Evolutionary conservation across 1,139 yeast species (phyloP).

Genomic region (Hemisphaericaspora xylofermentans): DNA sequence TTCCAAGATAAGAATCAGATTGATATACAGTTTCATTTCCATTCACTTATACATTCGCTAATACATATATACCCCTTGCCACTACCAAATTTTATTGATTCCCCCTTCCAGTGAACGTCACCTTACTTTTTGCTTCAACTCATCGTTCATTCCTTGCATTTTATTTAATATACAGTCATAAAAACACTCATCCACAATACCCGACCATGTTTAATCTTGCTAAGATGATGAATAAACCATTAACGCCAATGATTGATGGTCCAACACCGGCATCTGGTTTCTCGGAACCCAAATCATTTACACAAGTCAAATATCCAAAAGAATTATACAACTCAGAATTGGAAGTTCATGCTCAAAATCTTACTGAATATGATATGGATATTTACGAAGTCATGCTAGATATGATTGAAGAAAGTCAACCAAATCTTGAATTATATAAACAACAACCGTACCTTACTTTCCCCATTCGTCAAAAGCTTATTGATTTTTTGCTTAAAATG

Average conservation of each 20-base stretch:
- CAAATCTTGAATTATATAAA: slow-evolving; percentile 53
- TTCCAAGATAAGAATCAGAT: neutral
- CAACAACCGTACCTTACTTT: slow-evolving; percentile 67
- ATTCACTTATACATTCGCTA: neutral
- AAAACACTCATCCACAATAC: too few relatives aligned
- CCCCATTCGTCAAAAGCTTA: slow-evolving; percentile 47
- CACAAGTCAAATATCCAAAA: slow-evolving; percentile 46
- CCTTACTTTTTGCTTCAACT: neutral
- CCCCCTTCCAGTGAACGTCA: too few relatives aligned
- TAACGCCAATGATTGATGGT: neutral
- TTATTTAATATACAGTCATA: neutral
- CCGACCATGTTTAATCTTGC: neutral
- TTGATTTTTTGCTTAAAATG: slow-evolving; percentile 59
- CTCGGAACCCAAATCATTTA: slow-evolving; percentile 15
- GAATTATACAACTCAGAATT: slow-evolving; percentile 52
- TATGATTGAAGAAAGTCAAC: slow-evolving; percentile 32
- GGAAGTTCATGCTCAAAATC: slow-evolving; percentile 41
- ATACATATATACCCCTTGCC: too few relatives aligned
- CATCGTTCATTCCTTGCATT: neutral
- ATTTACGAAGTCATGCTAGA: slow-evolving; percentile 43
- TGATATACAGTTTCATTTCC: neutral
- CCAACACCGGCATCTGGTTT: neutral
- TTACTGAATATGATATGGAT: slow-evolving; percentile 56
- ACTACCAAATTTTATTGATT: too few relatives aligned
- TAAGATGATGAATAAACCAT: neutral